Conservation (phyloP, 169 alveolate species). For the Fabrea salina region DNA sequence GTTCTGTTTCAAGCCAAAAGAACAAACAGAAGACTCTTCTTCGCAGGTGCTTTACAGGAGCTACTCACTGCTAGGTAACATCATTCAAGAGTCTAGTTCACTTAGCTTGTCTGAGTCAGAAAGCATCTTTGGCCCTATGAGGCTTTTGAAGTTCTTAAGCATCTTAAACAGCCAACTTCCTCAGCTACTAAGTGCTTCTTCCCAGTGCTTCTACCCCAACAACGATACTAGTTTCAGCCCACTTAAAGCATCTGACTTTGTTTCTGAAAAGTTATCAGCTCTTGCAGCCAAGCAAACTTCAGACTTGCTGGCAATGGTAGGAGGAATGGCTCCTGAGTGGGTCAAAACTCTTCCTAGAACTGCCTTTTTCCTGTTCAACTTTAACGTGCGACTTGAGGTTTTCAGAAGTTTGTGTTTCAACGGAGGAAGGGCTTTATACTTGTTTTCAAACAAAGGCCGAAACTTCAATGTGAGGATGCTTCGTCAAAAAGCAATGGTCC, state of each 20-base stretch:
- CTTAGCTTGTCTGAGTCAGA: neutral
- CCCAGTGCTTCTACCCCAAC: neutral
- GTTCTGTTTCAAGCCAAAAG: neutral
- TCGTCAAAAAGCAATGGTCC: constrained; percentile 56
- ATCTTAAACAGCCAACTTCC: constrained; percentile 3
- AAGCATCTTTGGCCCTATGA: constrained; percentile 3
- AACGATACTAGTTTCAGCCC: neutral
- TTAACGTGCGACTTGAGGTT: constrained; percentile 35
- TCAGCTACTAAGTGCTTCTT: neutral
- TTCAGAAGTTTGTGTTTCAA: constrained; percentile 37
- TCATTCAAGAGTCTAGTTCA: neutral
- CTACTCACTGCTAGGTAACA: neutral
- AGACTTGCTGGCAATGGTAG: constrained; percentile 38
- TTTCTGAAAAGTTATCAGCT: constrained; percentile 12
- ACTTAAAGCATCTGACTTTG: neutral
- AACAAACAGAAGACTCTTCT: neutral
- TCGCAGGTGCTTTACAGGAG: neutral
- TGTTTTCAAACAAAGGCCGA: constrained; percentile 34
- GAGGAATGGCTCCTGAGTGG: constrained; percentile 37
- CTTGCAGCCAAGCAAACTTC: constrained; percentile 24
- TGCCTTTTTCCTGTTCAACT: constrained; percentile 47
- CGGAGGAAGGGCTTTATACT: constrained; percentile 25
- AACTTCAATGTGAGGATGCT: constrained; percentile 43
- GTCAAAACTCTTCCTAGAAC: constrained; percentile 21
- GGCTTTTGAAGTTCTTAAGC: constrained; percentile 33